Base-by-base conservation (phyloP, 495 filamentous ascomycete species). In the Mycothermus thermophilus region DNA sequence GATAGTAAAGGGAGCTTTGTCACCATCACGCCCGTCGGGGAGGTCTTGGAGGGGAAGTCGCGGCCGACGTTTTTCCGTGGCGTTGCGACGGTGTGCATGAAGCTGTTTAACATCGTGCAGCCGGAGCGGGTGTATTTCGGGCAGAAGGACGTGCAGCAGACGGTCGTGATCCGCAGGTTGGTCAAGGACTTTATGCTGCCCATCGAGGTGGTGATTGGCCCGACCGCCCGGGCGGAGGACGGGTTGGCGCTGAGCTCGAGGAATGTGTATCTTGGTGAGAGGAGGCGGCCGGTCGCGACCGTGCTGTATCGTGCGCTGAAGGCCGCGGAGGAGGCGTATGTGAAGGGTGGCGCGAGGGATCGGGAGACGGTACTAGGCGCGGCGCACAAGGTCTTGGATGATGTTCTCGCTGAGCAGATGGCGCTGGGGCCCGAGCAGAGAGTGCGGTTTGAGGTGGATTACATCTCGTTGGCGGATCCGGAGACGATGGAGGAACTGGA, bases 121-220 rank as follows among this genome's bases (percentile, higher is more conserved):
- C 84, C 90, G 2, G 83, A 93, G 27, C 72, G 73, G 27, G 92
- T 86, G 1, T 99, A 94, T 52, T 95, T 99, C 57, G 90, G 90
- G 1, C 92, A 96, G 59, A 96, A 99, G 61, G 90, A 99, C 48
- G 74, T 95, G 12, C 90, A 99, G 59, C 90, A 99, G 60, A 92
- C 84, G 0, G 81, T 88, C 6, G 71, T 99, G 5, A 82, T 99
- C 48, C 74, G 71, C 54, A 71, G 80, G 6, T 71, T 99, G 74
- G 81, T 95, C 3, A 59, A 71, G 42, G 90, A 99, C 50, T 87
- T 99, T 43, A 77, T 80, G 51, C 47, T 96, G n/a, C 71, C 78
- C 15, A 80, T 72, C 2, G 69, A 84, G 28, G 74, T 96, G 1
- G 62, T 75, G 4, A 64, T 96, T 23, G 75, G 79, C 2, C 53